Conservation (phyloP, 169 alveolate species). For the Plasmodium knowlesi region DNA sequence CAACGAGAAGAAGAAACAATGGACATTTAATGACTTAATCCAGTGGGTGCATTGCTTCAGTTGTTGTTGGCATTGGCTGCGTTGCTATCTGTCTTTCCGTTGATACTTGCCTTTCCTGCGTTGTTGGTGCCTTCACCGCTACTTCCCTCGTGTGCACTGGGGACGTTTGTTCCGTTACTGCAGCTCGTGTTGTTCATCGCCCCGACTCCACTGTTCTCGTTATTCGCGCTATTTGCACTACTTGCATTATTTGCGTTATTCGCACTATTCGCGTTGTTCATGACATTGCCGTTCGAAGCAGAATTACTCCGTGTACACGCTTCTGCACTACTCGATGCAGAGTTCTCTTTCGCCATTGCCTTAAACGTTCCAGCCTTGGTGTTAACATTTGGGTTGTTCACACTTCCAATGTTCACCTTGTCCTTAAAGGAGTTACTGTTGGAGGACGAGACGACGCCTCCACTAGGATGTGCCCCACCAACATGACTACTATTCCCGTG, state of each 20-base stretch:
- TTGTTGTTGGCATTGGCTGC: neutral
- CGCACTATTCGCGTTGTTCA: neutral
- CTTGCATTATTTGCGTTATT: neutral
- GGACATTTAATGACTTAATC: neutral
- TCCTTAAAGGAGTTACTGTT: slow-evolving; percentile 13
- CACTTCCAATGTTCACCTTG: neutral
- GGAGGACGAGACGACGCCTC: neutral
- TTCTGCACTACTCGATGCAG: neutral
- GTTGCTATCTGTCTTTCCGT: neutral
- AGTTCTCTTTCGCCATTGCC: neutral
- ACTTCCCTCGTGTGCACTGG: neutral
- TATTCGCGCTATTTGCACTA: neutral
- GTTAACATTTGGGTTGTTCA: neutral
- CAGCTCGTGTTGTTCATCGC: neutral
- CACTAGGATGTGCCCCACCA: neutral
- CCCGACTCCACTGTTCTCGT: neutral
- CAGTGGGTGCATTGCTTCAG: neutral
- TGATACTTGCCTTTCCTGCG: neutral
- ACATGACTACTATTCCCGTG: neutral
- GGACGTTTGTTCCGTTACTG: neutral
- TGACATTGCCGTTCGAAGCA: neutral
- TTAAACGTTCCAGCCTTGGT: neutral
- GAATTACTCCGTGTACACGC: neutral
- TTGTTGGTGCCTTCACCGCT: neutral
- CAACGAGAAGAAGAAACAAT: neutral